Percentiles rank a stretch among this genome's conserved stretches.
These are phyloP conservation scores for Pseudoscleropodium purum DNA, from an alignment of 225 moss, liverwort and hornwort species.

Conservation along the genomic window DNA sequence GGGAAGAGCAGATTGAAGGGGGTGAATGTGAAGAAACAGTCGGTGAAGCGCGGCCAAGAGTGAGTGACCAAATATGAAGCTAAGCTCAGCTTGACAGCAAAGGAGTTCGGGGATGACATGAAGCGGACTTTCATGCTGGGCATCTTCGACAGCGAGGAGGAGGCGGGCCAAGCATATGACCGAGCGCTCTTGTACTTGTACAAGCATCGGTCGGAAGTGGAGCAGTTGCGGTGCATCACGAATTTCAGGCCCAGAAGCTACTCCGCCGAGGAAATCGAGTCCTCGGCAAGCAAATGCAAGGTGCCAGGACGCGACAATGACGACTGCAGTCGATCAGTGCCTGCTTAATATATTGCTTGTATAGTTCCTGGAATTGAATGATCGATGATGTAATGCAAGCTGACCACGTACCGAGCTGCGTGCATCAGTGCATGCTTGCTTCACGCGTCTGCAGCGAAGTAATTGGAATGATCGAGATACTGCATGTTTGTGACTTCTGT, in stretches of 20 bases:
- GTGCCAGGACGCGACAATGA: neutral
- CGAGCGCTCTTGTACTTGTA: neutral
- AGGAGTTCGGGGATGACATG: neutral
- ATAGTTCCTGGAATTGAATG: neutral
- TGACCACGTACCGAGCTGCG: neutral
- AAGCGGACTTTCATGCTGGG: neutral
- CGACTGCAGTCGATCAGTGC: neutral
- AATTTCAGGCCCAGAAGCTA: slow-evolving; percentile 4
- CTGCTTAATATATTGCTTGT: too few relatives aligned
- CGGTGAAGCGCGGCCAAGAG: too few relatives aligned
- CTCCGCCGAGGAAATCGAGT: neutral
- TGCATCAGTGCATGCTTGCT: neutral
- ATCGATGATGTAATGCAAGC: neutral
- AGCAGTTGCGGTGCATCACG: neutral
- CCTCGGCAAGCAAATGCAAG: neutral
- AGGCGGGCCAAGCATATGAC: neutral
- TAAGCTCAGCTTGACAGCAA: neutral
- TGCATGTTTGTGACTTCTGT: too few relatives aligned
- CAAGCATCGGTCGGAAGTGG: neutral
- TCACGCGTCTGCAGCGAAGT: too few relatives aligned
- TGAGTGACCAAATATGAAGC: neutral
- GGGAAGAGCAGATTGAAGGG: neutral
- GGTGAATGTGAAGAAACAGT: neutral
- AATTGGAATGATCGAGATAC: too few relatives aligned
- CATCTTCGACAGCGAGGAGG: neutral